Evolutionary conservation across 169 alveolate species (phyloP), one percentile per base, ranked within the genome.

Genomic region (Besnoitia besnoiti): DNA sequence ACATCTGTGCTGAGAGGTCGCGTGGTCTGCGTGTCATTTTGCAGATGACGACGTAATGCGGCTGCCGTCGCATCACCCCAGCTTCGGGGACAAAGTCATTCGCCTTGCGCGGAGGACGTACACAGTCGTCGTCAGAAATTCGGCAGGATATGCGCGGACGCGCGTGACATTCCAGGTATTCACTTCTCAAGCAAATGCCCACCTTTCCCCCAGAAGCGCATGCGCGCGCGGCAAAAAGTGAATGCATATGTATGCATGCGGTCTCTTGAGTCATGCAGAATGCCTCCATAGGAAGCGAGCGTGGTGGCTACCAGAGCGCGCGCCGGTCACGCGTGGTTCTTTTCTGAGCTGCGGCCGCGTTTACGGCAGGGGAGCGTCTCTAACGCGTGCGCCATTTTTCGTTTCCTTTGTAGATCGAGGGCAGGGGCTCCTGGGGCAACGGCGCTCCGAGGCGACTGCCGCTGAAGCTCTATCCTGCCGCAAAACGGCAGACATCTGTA

Each of bases 111-210:
- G 93, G 30, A 73, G 51, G 50, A 90, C 93, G 24, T 90, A 90
- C 62, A 75, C 76, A 2, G 77, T 90, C 30, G 84, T 76, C 61
- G 85, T 79, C 40, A 14, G 93, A 37, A 90, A 90, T 37, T 44
- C 75, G 44, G 93, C 93, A 27, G 93, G 93, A 35, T 90, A 84
- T 42, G 90, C 93, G 7, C 73, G 84, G 44, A 73, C 93, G 10
- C 73, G 93, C 47, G 90, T 90, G 10, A 90, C 93, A 5, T 90
- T 90, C 62, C 93, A 80, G 59, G 93, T 89, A 75, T 44, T 12
- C 33, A 59, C 85, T 37, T 47, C 40, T 42, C 16, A 10, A 35
- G 27, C 33, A 40, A 49, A 16, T 0, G 21, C 27, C 16, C 40
- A 7, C 33, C 47, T 0, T 27, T 27, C n/a, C 35, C 39, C 33